These are phyloP conservation scores for Gymnopilus junonius DNA, from an alignment of 768 basidiomycete genomes.

Conservation along the genomic window DNA sequence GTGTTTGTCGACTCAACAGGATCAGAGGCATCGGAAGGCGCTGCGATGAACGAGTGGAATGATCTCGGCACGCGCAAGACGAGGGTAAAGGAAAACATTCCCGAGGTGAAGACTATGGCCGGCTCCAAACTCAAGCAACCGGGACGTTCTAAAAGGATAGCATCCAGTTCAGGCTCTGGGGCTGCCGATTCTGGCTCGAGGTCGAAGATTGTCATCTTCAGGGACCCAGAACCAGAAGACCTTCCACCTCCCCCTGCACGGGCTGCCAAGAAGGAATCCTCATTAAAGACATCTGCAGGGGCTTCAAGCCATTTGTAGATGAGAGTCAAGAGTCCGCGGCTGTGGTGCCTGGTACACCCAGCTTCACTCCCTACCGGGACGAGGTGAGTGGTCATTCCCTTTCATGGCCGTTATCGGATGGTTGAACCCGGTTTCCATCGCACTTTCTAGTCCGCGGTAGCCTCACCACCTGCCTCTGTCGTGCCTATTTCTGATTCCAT, in stretches of 20 bases:
- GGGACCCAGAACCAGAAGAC: slow-evolving; percentile 60
- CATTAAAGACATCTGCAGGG: slow-evolving; percentile 37
- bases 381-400: slow-evolving; percentile 49
- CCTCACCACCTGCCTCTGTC: slow-evolving; percentile 34
- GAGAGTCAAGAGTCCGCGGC: slow-evolving; percentile 10
- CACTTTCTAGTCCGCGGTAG: slow-evolving; percentile 24
- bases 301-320: slow-evolving; percentile 41
- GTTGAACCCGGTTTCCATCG: neutral
- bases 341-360: slow-evolving; percentile 50
- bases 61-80: slow-evolving; percentile 80
- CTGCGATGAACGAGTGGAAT: slow-evolving; percentile 59
- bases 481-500: slow-evolving; percentile 54
- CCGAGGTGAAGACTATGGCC: slow-evolving; percentile 67
- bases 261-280: slow-evolving; percentile 26
- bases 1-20: slow-evolving; percentile 77
- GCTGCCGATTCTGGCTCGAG: slow-evolving; percentile 34
- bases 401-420: slow-evolving; percentile 9
- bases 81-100: slow-evolving; percentile 79
- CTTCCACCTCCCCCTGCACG: slow-evolving; percentile 47
- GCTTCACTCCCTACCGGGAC: slow-evolving; percentile 75
- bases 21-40: slow-evolving; percentile 46
- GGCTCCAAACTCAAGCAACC: slow-evolving; percentile 71
- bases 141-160: slow-evolving; percentile 57
- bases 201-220: slow-evolving; percentile 67
- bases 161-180: slow-evolving; percentile 38